Percentiles rank a stretch among this genome's conserved stretches.
phyloP scores from a whole-genome alignment of 2,329 filamentous ascomycete species.

The Fusarium luffae region DNA sequence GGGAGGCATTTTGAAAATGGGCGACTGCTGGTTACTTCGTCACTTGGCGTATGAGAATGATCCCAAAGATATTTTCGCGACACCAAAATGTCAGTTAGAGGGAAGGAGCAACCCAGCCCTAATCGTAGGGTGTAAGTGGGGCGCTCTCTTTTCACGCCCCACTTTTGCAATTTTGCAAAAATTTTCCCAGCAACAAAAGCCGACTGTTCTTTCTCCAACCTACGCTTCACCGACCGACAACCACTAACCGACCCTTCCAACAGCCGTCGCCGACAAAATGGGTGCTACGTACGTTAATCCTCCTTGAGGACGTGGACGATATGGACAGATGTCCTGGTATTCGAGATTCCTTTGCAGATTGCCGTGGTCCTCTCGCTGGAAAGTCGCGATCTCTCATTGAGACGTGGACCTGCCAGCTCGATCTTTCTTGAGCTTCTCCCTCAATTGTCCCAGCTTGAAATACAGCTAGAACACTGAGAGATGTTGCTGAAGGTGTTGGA shows the following conservation, averaged over 20 bases:
- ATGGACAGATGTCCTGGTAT: slow-evolving; percentile 58
- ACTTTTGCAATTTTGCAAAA: slow-evolving; percentile 14
- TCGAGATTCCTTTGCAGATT: slow-evolving; percentile 70
- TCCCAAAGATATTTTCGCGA: slow-evolving; percentile 39
- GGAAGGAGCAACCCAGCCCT: slow-evolving; percentile 46
- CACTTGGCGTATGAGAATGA: slow-evolving; percentile 51
- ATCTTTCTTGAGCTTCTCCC: slow-evolving; percentile 75
- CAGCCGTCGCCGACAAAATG: slow-evolving; percentile 57
- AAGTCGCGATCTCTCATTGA: slow-evolving; percentile 47
- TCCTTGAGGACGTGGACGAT: slow-evolving; percentile 50
- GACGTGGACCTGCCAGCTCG: slow-evolving; percentile 74
- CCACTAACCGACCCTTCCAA: slow-evolving; percentile 54
- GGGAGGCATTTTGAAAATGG: slow-evolving; percentile 81
- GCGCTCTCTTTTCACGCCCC: slow-evolving; percentile 21
- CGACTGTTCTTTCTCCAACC: slow-evolving; percentile 13
- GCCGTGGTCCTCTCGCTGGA: slow-evolving; percentile 88
- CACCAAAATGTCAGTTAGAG: background rate
- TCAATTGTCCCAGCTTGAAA: slow-evolving; percentile 61
- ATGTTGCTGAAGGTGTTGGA: slow-evolving; percentile 78
- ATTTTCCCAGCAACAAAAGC: background rate
- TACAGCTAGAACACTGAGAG: slow-evolving; percentile 66
- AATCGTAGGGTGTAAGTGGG: background rate
- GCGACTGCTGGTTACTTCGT: slow-evolving; percentile 51
- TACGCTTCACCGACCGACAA: slow-evolving; percentile 48
- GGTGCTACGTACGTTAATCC: slow-evolving; percentile 65